Evolutionary conservation across 225 moss, liverwort and hornwort species (phyloP), one percentile per base, ranked within the genome.

Genomic region (Takakia lepidozioides): DNA sequence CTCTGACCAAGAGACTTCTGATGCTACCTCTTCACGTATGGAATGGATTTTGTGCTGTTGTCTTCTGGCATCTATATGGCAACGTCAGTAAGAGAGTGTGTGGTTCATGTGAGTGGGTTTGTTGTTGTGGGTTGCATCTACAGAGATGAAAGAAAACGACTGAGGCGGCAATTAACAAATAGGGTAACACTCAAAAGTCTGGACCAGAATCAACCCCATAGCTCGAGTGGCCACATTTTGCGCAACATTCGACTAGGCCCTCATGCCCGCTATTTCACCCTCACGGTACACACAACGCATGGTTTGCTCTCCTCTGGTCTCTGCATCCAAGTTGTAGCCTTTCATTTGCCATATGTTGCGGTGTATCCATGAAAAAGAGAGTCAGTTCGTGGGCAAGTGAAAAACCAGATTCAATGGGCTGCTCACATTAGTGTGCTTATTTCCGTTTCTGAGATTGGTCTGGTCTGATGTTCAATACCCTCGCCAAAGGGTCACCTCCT

Each of bases 221-320:
- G 23, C 10, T 0, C 4, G 2, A 73, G 59, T 24, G 73, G 69
- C 7, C 73, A 69, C 59, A 69, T 78, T 1, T 61, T 69, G 13
- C 55, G 66, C 1, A 73, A 73, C 3, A 78, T 78, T 1, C 58
- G 47, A 8, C 63, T 73, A 44, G 73, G 69, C 14, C 62, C 52
- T 0, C 4, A 73, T 28, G 73, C 78, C 3, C 69, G 62, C 1
- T 73, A 65, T 49, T 72, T 61, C 27, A 73, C 28, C 3, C 69
- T 78, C 43, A 69, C 48, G 25, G 73, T 78, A 46, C 57, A 0
- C 0, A 16, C 10, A 29, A 20, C n/a, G n/a, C n/a, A n/a, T n/a
- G n/a, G n/a, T n/a, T n/a, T n/a, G n/a, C n/a, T n/a, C n/a, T n/a
- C n/a, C n/a, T n/a, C n/a, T n/a, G n/a, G n/a, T n/a, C n/a, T n/a